These are phyloP conservation scores for Elongisporangium senticosum DNA, from an alignment of 352 stramenopile species.

Conservation along the genomic window DNA sequence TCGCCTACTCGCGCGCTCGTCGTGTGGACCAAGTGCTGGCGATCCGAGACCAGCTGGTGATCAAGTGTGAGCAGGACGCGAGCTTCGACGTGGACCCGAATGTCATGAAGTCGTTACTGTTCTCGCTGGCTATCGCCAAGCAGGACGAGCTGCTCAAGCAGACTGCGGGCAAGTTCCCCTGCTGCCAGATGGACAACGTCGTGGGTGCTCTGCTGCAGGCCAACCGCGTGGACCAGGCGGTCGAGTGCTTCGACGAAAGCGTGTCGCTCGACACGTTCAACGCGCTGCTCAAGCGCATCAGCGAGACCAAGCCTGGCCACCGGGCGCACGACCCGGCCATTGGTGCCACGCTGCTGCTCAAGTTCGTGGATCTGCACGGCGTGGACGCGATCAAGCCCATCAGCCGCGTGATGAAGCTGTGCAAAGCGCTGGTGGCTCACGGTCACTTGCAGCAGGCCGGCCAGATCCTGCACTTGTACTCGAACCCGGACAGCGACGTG, in stretches of 20 bases:
- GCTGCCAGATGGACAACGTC: slow-evolving; percentile 31
- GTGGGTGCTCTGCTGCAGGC: slow-evolving; percentile 28
- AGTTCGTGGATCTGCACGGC: slow-evolving; percentile 47
- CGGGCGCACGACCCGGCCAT: slow-evolving; percentile 26
- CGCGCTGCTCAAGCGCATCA: slow-evolving; percentile 30
- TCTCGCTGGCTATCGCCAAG: slow-evolving; percentile 56
- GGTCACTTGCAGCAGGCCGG: slow-evolving; percentile 38
- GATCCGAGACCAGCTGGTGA: slow-evolving; percentile 32
- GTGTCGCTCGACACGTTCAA: slow-evolving; percentile 27
- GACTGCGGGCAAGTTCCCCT: slow-evolving; percentile 35
- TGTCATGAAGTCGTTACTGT: slow-evolving; percentile 52
- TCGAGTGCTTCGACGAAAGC: slow-evolving; percentile 42
- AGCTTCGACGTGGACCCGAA: slow-evolving; percentile 34
- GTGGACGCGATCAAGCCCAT: slow-evolving; percentile 23
- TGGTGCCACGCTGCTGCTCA: slow-evolving; percentile 44
- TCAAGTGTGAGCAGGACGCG: slow-evolving; percentile 7
- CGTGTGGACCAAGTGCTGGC: slow-evolving; percentile 45
- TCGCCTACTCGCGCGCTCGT: slow-evolving; percentile 58
- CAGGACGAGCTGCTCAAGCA: slow-evolving; percentile 35
- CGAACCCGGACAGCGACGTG: slow-evolving; percentile 26
- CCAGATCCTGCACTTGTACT: slow-evolving; percentile 48
- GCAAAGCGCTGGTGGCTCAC: slow-evolving; percentile 35
- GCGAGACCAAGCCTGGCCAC: slow-evolving; percentile 16
- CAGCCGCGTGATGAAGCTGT: slow-evolving; percentile 38
- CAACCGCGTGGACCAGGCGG: slow-evolving; percentile 31